phyloP scores from a whole-genome alignment of 2,329 filamentous ascomycete species.

The Aspergillus ustus region DNA sequence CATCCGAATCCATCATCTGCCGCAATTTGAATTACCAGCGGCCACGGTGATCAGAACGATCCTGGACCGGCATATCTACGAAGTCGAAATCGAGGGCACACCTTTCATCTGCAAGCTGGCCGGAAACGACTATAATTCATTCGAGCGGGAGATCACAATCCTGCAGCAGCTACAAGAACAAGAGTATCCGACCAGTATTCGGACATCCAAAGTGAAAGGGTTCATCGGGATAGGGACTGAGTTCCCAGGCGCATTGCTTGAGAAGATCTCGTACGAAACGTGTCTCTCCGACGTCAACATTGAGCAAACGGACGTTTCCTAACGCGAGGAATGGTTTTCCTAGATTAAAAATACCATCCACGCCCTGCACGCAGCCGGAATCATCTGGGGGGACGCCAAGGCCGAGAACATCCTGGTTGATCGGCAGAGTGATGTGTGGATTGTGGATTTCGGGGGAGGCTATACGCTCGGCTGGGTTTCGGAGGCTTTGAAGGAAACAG shows the following conservation, averaged over 20 bases:
- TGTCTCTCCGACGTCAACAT: neutral
- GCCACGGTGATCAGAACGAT: neutral
- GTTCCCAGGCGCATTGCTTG: neutral
- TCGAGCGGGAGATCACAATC: too few species aligned
- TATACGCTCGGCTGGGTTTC: constrained; percentile 34
- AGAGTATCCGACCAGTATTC: neutral
- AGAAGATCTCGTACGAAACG: neutral
- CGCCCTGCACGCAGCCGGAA: constrained; percentile 3
- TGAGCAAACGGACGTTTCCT: neutral
- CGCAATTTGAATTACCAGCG: too few species aligned
- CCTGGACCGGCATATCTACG: neutral
- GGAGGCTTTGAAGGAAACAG: constrained; percentile 25
- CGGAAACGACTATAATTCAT: too few species aligned
- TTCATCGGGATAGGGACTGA: too few species aligned
- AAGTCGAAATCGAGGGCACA: too few species aligned
- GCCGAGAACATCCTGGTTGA: constrained; percentile 35
- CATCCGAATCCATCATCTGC: too few species aligned
- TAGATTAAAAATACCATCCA: neutral
- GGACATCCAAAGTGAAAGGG: too few species aligned
- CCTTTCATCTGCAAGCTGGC: too few species aligned
- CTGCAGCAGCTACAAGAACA: neutral
- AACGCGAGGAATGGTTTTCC: neutral
- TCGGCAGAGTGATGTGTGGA: constrained; percentile 23
- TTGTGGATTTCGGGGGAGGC: constrained; percentile 36
- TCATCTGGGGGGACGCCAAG: constrained; percentile 38